Conservation (phyloP, 1,139 yeast genomes). For the Petasospora fabianii region DNA sequence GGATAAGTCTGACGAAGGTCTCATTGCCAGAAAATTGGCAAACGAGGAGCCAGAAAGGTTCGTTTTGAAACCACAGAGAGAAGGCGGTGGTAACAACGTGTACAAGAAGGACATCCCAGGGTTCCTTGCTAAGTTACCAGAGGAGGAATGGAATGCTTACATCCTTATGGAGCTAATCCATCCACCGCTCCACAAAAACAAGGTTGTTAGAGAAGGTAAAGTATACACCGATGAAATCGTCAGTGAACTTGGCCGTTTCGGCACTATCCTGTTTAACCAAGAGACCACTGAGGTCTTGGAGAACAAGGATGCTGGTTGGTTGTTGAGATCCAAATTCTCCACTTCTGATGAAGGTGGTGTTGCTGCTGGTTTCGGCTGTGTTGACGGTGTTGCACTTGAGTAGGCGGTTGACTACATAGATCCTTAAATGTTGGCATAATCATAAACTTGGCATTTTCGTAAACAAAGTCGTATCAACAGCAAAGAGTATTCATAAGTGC, state of each 20-base stretch:
- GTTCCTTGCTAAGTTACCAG: constrained; percentile 58
- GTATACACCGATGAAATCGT: constrained; percentile 65
- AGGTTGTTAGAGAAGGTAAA: constrained; percentile 65
- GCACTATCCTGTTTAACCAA: constrained; percentile 74
- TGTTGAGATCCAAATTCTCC: constrained; percentile 83
- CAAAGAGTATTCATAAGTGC: no score
- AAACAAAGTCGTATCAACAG: no score
- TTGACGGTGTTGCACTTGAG: constrained; percentile 59
- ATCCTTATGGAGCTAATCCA: constrained; percentile 90
- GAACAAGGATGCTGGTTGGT: constrained; percentile 77
- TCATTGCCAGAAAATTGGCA: constrained; percentile 63
- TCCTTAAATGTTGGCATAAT: not conserved
- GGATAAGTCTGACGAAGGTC: constrained; percentile 66
- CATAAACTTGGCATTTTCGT: no score
- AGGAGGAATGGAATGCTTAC: constrained; percentile 82
- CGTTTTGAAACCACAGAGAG: constrained; percentile 95
- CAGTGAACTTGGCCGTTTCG: constrained; percentile 89
- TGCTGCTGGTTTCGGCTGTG: constrained; percentile 97
- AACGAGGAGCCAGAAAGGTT: constrained; percentile 61
- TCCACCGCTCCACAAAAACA: constrained; percentile 66
- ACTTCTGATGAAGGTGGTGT: constrained; percentile 95
- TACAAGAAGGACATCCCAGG: constrained; percentile 80
- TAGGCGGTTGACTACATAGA: not conserved
- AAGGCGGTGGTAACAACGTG: constrained; percentile 92
- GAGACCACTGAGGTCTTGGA: constrained; percentile 48